Conservation (phyloP, 495 filamentous ascomycete genomes). For the Pyrenopolyporus hunteri region DNA sequence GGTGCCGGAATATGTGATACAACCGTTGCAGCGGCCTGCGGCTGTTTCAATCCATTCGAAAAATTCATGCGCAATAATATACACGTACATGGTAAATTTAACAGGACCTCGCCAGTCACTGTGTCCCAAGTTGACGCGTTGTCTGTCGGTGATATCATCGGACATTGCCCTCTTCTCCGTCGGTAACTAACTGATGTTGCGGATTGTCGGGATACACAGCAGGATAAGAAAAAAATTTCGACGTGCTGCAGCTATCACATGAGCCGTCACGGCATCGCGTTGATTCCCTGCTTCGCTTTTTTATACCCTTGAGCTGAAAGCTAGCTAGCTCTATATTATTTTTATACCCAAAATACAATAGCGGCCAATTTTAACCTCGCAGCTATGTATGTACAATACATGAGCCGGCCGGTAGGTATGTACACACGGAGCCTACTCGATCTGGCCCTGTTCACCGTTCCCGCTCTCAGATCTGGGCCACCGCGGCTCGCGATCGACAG, state of each 20-base stretch:
- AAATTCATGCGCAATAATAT: constrained; percentile 30
- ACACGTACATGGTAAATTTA: too few relatives aligned
- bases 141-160: constrained; percentile 9
- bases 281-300: not conserved
- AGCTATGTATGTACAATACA: not conserved
- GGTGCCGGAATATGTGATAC: constrained; percentile 39
- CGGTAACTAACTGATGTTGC: constrained; percentile 3
- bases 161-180: constrained; percentile 12
- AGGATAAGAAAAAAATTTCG: too few relatives aligned
- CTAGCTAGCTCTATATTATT: too few relatives aligned
- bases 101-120: not conserved
- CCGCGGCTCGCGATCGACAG: constrained; percentile 30
- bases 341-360: too few relatives aligned
- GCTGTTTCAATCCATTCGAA: constrained; percentile 36
- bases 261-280: too few relatives aligned
- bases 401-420: not conserved
- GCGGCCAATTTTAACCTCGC: constrained; percentile 9
- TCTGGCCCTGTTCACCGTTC: constrained; percentile 31
- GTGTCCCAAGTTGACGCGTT: constrained; percentile 12
- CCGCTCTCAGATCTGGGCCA: constrained; percentile 34
- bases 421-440: constrained; percentile 22
- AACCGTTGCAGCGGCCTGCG: constrained; percentile 34
- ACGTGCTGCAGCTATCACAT: too few relatives aligned
- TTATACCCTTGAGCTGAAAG: constrained; percentile 10
- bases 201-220: not conserved